Evolutionary conservation across 73 alveolate genomes (phyloP).

Genomic region (Paramecium caudatum): DNA sequence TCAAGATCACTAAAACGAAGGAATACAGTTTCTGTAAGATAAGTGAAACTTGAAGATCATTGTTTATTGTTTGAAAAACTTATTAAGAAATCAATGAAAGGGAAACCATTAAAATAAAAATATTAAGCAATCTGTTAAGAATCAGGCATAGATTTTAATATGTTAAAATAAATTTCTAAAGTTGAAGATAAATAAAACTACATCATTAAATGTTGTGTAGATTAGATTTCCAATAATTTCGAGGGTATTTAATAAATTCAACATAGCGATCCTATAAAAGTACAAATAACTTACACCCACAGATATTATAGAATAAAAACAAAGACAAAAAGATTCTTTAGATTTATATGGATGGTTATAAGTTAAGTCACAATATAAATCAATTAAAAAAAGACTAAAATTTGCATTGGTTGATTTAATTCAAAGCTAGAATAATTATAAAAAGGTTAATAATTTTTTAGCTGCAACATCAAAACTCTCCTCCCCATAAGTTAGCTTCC

Average conservation of each 20-base stretch:
- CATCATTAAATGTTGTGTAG: background rate
- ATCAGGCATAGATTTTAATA: slow-evolving; percentile 3
- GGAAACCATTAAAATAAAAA: slow-evolving; percentile 4
- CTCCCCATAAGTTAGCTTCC: slow-evolving; percentile 2
- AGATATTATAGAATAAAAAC: background rate
- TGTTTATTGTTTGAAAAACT: slow-evolving; percentile 9
- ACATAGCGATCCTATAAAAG: background rate
- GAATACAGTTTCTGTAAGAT: background rate
- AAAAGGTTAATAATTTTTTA: slow-evolving; percentile 17
- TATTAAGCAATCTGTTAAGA: background rate
- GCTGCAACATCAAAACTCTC: background rate
- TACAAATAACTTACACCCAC: background rate
- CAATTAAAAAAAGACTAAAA: slow-evolving; percentile 17
- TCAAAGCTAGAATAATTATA: background rate
- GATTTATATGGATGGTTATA: slow-evolving; percentile 30
- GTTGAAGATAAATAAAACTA: slow-evolving; percentile 13
- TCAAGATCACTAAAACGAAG: background rate
- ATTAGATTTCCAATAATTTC: background rate
- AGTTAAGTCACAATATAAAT: slow-evolving; percentile 10
- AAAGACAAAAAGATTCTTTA: background rate
- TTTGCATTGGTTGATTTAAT: slow-evolving; percentile 35
- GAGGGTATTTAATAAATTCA: background rate
- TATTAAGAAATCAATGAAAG: background rate
- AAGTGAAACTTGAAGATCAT: background rate
- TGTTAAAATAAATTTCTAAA: background rate